Evolutionary conservation across 805 yeast genomes (phyloP).

Genomic region (Barnettozyma sucrosica): DNA sequence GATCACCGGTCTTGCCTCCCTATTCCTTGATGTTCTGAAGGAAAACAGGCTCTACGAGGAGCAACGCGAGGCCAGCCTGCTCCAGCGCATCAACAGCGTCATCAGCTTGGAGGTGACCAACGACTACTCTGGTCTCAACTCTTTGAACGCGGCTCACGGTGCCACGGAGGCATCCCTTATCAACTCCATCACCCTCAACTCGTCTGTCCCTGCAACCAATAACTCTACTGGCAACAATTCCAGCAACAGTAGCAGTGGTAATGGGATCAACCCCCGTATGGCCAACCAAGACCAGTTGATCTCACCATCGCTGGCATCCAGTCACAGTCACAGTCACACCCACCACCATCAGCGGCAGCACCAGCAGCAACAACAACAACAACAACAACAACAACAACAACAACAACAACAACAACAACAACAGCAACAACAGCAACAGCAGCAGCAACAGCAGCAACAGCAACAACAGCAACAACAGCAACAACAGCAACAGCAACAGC

Average conservation of each 20-base stretch:
- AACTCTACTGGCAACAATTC: not conserved
- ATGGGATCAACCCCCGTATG: slow-evolving; percentile 16
- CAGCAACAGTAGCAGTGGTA: not conserved
- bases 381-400: slow-evolving; percentile 5
- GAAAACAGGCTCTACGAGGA: slow-evolving; percentile 24
- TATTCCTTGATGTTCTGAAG: slow-evolving; percentile 22
- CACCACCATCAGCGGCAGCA: slow-evolving; percentile 13
- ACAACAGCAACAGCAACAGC: slow-evolving; percentile 10
- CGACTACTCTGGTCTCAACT: slow-evolving; percentile 15
- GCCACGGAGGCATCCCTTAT: slow-evolving; percentile 18
- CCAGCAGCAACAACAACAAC: slow-evolving; percentile 7
- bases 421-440: slow-evolving; percentile 9
- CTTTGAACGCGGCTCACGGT: slow-evolving; percentile 7
- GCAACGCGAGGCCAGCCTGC: slow-evolving; percentile 17
- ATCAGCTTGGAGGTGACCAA: slow-evolving; percentile 15
- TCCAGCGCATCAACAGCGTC: slow-evolving; percentile 21
- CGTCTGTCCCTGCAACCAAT: slow-evolving; percentile 7
- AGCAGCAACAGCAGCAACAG: slow-evolving; percentile 10
- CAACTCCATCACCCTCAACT: slow-evolving; percentile 21
- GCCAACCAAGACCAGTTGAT: slow-evolving; percentile 17
- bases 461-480: slow-evolving; percentile 5
- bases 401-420: slow-evolving; percentile 9
- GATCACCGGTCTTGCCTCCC: slow-evolving; percentile 19
- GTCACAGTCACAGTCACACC: slow-evolving; percentile 6
- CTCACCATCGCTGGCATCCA: slow-evolving; percentile 15